Conservation (phyloP, 2,329 filamentous ascomycete species). For the Boeremia lycopersici region DNA sequence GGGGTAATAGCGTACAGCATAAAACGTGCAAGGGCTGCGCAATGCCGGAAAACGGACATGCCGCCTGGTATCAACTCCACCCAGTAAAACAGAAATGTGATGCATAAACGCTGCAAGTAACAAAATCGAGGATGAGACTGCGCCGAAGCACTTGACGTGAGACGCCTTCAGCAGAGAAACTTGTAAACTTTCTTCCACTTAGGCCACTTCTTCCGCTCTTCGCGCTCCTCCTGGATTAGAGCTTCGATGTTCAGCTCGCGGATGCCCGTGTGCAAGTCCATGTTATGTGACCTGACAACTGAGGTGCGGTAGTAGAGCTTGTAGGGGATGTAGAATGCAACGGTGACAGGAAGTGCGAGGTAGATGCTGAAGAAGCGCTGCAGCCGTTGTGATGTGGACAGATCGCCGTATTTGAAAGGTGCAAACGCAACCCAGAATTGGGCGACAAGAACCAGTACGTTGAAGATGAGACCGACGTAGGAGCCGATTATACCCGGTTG, state of each 20-base stretch:
- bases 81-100: constrained; percentile 7
- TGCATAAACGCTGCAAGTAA: constrained; percentile 24
- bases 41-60: constrained; percentile 25
- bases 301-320: constrained; percentile 76
- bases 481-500: constrained; percentile 81
- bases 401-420: constrained; percentile 65
- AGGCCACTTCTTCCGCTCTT: constrained; percentile 66
- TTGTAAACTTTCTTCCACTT: constrained; percentile 58
- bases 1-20: constrained; percentile 15
- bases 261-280: constrained; percentile 86
- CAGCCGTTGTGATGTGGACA: constrained; percentile 56
- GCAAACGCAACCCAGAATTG: constrained; percentile 90
- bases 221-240: constrained; percentile 77
- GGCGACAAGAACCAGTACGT: constrained; percentile 74
- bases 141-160: constrained; percentile 4
- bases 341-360: constrained; percentile 71
- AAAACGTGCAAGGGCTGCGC: constrained; percentile 34
- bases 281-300: constrained; percentile 71
- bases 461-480: constrained; percentile 78
- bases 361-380: constrained; percentile 76
- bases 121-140: background rate
- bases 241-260: constrained; percentile 82
- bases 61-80: constrained; percentile 41
- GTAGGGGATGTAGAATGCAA: constrained; percentile 72
- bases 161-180: constrained; percentile 50